Base-by-base conservation (phyloP, 1,139 yeast species). In the Diutina ranongensis region DNA sequence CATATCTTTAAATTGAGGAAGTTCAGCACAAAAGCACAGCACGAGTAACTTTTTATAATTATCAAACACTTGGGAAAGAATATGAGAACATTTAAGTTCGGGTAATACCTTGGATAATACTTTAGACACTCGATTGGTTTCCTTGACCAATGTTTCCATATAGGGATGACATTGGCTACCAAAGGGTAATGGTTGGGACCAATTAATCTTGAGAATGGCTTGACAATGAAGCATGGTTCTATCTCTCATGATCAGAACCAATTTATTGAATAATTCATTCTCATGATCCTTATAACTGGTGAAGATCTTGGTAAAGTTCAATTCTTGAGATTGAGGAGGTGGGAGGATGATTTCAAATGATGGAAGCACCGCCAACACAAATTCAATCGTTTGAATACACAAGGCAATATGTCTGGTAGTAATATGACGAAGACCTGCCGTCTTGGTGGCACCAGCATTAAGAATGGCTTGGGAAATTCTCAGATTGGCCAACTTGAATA, bases 371-470 rank as follows among this genome's bases (percentile, higher is more conserved):
- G 57, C 55, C 12, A 65, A 51, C 63, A 60, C 53, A 66, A 69
- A 60, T 63, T 74, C 62, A 63, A 71, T 55, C 61, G 74, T 60
- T 51, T 83, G 88, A 2, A 82, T 76, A 38, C 86, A 77, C 35
- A 83, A 65, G 0, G 89, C 83, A 48, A 84, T 61, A 57, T 83
- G 87, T 52, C 79, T 80, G 2, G 89, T 83, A 4, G 87, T 80
- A 45, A 84, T 83, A 55, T 83, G 88, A 53, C 76, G 79, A 47
- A 84, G 65, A 0, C 87, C 88, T 0, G 89, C 87, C 0, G 87
- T 76, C 50, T 79, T 65, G 1, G 86, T 82, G 0, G 94, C 94
- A 33, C 86, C 87, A 1, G 92, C 89, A 44, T 82, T 83, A 40
- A 84, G 64, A 44, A 84, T 81, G 3, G 86, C 74, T 52, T 78